Base-by-base conservation (phyloP, 1,284 basidiomycete genomes). In the Apiotrichum brassicae region DNA sequence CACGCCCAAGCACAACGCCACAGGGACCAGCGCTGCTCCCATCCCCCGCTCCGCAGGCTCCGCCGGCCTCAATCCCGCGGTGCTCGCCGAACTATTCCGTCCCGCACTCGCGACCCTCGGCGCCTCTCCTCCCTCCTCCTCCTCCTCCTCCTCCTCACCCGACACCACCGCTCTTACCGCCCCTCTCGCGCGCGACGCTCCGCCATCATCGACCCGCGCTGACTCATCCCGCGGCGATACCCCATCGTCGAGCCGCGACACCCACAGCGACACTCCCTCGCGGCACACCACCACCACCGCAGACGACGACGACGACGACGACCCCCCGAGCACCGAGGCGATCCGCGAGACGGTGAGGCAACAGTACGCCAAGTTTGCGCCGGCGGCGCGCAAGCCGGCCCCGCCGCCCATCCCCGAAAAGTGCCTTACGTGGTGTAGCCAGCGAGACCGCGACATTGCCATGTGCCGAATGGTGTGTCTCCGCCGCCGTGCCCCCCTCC, bases 381-480 rank as follows among this genome's bases (percentile, higher is more conserved):
- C 40, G 18, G 20, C 34, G 11, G 23, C 35, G 40, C 24, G 18
- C 14, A 39, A 20, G 20, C 35, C 26, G 34, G 33, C 18, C 8
- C 37, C 49, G 18, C 49, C 41, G 18, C 49, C 40, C 18, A 26
- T 65, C 26, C 65, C 65, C 12, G 69, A 71, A 43, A 64, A 62
- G 54, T 71, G 69, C 53, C 54, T 65, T 9, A 59, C 65, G 6
- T 69, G 64, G 48, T 70, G 67, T 43, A 53, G 57, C 9, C 69
- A 71, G 52, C 52, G 55, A 1, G 57, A 60, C 36, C 62, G 59
- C 32, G 53, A 46, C 5, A 49, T 54, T 20, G 56, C 69, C 1
- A 49, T 65, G 24, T 70, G 68, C 38, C 55, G 66, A 23, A 71
- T 70, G 66, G 49, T 70, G 22, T 71, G 69, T 43, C 42, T 67